phyloP scores from a whole-genome alignment of 2,329 filamentous ascomycete genomes.

The Tolypocladium cylindrosporum region DNA sequence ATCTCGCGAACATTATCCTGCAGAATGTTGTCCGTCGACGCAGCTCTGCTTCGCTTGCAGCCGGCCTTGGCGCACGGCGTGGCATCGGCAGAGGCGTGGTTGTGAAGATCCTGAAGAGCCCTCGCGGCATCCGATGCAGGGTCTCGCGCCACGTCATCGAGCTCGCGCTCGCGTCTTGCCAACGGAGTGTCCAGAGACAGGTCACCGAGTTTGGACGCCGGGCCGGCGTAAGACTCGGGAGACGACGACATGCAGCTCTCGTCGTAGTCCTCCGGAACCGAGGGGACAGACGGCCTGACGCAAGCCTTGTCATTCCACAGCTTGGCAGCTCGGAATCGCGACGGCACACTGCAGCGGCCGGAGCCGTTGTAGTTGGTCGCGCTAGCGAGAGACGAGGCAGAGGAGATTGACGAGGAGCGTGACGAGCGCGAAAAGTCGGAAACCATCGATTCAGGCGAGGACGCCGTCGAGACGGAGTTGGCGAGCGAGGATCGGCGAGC shows the following conservation, averaged over 20 bases:
- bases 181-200: constrained; percentile 38
- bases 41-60: constrained; percentile 50
- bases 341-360: constrained; percentile 40
- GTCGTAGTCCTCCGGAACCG: constrained; percentile 47
- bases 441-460: constrained; percentile 58
- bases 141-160: constrained; percentile 32
- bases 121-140: constrained; percentile 44
- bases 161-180: constrained; percentile 33
- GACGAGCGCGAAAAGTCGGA: constrained; percentile 53
- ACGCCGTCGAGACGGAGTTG: constrained; percentile 51
- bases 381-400: constrained; percentile 49
- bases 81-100: constrained; percentile 32
- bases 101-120: constrained; percentile 51
- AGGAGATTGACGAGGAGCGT: constrained; percentile 55
- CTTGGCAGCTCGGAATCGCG: constrained; percentile 54
- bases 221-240: constrained; percentile 46
- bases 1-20: constrained; percentile 61
- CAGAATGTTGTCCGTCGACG: constrained; percentile 47
- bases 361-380: constrained; percentile 41
- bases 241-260: constrained; percentile 42
- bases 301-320: constrained; percentile 45
- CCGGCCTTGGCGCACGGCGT: constrained; percentile 26
- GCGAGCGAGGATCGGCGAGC: constrained; percentile 52
- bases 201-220: constrained; percentile 40
- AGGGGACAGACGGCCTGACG: constrained; percentile 40